These are phyloP conservation scores for Piper betle DNA, from an alignment of 164 flowering plant genomes.

Conservation along the genomic window DNA sequence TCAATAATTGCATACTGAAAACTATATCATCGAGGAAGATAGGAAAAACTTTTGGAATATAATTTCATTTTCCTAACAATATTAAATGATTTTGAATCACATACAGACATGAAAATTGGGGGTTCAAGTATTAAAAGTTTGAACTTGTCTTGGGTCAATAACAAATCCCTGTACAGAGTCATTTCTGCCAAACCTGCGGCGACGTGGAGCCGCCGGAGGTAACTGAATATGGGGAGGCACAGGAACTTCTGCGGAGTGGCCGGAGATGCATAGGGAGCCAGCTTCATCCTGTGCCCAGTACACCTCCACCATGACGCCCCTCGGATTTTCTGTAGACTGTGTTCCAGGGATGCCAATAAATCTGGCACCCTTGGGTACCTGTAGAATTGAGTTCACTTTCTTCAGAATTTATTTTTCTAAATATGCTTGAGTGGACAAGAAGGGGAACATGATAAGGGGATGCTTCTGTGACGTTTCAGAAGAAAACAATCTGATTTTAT, in stretches of 20 bases:
- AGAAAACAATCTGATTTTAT: too few relatives aligned
- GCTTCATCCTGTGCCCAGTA: constrained; percentile 82
- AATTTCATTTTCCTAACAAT: too few relatives aligned
- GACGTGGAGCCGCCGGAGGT: constrained; percentile 9
- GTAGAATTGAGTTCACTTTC: constrained; percentile 6
- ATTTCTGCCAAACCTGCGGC: constrained; percentile 12
- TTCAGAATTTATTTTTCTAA: not conserved
- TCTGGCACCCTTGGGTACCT: constrained; percentile 81
- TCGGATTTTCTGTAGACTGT: constrained; percentile 52
- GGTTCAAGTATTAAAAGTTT: not conserved
- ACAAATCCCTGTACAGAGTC: constrained; percentile 40
- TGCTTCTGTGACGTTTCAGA: too few relatives aligned
- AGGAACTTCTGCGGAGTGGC: constrained; percentile 59
- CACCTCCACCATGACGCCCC: constrained; percentile 79
- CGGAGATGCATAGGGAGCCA: constrained; percentile 68
- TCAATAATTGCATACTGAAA: too few relatives aligned
- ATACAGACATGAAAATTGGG: not conserved
- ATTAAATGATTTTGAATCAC: too few relatives aligned
- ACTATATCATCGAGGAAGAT: too few relatives aligned
- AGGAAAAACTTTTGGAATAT: too few relatives aligned
- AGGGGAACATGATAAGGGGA: too few relatives aligned
- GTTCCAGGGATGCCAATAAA: constrained; percentile 79
- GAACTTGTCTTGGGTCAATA: constrained; percentile 33
- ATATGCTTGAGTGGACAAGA: too few relatives aligned
- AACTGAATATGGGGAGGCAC: constrained; percentile 35